Percentiles rank a stretch among this genome's conserved stretches.
phyloP scores from a whole-genome alignment of 345 rosid species.

The Gossypioides kirkii region DNA sequence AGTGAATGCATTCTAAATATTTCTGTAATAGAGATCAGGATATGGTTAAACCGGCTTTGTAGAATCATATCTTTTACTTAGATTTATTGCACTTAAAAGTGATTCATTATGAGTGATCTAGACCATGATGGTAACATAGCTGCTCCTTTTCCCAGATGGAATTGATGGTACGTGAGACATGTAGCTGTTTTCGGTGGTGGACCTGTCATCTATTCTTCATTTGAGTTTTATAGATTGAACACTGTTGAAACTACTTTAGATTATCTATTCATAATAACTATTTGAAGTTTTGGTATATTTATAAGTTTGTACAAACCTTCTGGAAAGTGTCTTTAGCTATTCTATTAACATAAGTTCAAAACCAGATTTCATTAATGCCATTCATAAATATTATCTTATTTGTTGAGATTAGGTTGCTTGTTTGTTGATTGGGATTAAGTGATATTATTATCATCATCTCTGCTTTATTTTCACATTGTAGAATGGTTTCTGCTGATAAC shows the following conservation, averaged over 20 bases:
- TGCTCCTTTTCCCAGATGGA: constrained; percentile 98
- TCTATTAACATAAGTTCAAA: neutral
- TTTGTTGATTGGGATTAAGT: neutral
- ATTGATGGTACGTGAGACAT: constrained; percentile 91
- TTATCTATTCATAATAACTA: neutral
- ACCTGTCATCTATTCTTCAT: constrained; percentile 38
- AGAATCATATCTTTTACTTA: constrained; percentile 11
- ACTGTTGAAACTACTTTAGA: constrained; percentile 8
- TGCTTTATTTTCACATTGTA: neutral
- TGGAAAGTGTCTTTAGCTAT: constrained; percentile 1
- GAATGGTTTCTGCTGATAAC: neutral
- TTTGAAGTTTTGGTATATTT: neutral
- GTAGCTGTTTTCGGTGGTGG: constrained; percentile 78
- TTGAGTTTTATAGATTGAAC: constrained; percentile 16
- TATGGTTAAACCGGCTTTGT: neutral
- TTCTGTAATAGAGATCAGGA: neutral
- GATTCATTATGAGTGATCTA: constrained; percentile 19
- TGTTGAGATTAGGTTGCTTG: neutral
- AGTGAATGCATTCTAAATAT: neutral
- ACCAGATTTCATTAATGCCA: neutral
- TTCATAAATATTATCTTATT: neutral
- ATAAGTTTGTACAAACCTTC: neutral
- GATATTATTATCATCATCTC: neutral
- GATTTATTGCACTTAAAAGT: constrained; percentile 16
- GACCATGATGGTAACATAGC: constrained; percentile 34